phyloP scores from a whole-genome alignment of 805 yeast species.

The Metschnikowia proteae region DNA sequence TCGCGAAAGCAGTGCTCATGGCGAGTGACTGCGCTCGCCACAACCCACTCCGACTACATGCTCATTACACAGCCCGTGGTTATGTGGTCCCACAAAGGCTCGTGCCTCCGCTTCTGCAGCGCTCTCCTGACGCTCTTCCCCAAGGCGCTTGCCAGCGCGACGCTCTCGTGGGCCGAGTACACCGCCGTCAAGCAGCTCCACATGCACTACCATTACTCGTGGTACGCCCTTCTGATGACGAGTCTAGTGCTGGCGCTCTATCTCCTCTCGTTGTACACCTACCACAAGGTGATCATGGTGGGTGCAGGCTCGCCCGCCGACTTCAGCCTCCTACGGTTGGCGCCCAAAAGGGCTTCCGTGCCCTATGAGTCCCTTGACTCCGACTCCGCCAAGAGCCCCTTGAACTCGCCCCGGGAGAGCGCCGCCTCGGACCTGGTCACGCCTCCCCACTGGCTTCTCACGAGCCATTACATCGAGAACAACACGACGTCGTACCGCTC shows the following conservation, averaged over 20 bases:
- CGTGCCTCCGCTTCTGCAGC: conserved; percentile 27
- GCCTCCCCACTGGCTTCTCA: conserved; percentile 36
- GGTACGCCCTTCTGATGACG: background rate
- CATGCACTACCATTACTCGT: conserved; percentile 12
- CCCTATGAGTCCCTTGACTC: conserved; percentile 13
- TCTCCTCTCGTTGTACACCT: conserved; percentile 43
- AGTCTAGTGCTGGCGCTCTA: conserved; percentile 27
- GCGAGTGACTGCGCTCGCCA: background rate
- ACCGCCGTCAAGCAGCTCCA: conserved; percentile 30
- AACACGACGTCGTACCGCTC: conserved; percentile 56
- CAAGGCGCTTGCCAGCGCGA: conserved; percentile 39
- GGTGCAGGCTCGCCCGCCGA: conserved; percentile 71
- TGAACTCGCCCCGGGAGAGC: background rate
- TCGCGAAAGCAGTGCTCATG: too few relatives aligned
- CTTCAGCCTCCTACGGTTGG: conserved; percentile 40
- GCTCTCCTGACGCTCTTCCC: conserved; percentile 45
- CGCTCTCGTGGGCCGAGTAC: conserved; percentile 48
- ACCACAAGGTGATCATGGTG: conserved; percentile 45
- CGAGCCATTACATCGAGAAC: conserved; percentile 39
- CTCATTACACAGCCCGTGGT: conserved; percentile 14
- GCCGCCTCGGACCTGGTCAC: background rate
- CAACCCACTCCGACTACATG: conserved; percentile 5
- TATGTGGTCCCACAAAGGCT: conserved; percentile 16
- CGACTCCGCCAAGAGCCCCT: background rate
- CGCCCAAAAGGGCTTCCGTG: conserved; percentile 12